Evolutionary conservation across 805 yeast species (phyloP).

Genomic region (Pichia paraexigua): DNA sequence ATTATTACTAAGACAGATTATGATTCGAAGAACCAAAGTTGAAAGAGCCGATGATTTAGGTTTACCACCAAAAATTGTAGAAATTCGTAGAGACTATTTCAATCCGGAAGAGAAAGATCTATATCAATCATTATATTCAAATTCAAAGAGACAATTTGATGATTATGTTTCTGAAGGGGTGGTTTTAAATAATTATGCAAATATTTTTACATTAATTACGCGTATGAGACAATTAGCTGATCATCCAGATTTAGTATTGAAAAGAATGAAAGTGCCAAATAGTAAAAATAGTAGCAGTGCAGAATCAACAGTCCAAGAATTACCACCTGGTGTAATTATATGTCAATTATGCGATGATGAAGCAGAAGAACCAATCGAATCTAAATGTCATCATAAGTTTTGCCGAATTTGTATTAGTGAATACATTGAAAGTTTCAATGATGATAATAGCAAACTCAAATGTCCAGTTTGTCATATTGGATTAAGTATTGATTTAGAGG

Average conservation of each 20-base stretch:
- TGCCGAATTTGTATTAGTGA: constrained; percentile 91
- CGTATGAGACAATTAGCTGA: constrained; percentile 98
- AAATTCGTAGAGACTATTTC: constrained; percentile 76
- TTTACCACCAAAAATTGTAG: constrained; percentile 91
- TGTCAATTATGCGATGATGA: constrained; percentile 96
- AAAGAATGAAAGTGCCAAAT: constrained; percentile 41
- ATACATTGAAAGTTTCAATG: constrained; percentile 75
- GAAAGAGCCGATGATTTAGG: constrained; percentile 98
- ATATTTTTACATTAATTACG: constrained; percentile 90
- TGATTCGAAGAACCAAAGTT: constrained; percentile 90
- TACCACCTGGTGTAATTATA: constrained; percentile 47
- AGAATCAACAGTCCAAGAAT: constrained; percentile 22
- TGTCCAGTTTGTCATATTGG: constrained; percentile 98
- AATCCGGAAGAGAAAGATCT: constrained; percentile 94
- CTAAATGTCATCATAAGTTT: constrained; percentile 88
- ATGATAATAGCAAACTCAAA: constrained; percentile 48
- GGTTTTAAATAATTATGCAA: constrained; percentile 92
- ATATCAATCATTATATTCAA: constrained; percentile 79
- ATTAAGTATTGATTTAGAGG: constrained; percentile 79
- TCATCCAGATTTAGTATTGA: constrained; percentile 91
- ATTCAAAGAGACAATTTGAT: constrained; percentile 78
- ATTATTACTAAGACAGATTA: constrained; percentile 62
- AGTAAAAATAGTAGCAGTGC: constrained; percentile 12
- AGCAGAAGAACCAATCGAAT: constrained; percentile 94
- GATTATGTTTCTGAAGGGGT: constrained; percentile 95